Conservation (phyloP, 805 yeast genomes). For the Torulaspora quercuum region DNA sequence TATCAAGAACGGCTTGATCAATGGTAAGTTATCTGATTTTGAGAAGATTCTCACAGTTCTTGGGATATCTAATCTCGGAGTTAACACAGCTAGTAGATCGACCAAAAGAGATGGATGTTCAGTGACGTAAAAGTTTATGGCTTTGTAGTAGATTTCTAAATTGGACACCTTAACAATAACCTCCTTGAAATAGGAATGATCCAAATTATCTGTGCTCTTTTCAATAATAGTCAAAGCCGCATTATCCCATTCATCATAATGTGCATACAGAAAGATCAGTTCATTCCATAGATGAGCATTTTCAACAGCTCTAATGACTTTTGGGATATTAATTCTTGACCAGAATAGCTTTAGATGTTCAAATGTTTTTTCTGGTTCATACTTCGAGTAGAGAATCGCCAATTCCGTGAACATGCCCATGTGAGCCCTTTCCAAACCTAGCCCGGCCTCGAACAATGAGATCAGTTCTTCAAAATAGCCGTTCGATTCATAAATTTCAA, state of each 20-base stretch:
- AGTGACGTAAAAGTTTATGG: slow-evolving; percentile 87
- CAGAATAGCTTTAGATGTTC: slow-evolving; percentile 96
- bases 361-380: slow-evolving; percentile 84
- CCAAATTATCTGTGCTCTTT: slow-evolving; percentile 87
- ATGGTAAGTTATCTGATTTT: slow-evolving; percentile 92
- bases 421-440: slow-evolving; percentile 96
- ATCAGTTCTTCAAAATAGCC: slow-evolving; percentile 92
- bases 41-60: slow-evolving; percentile 93
- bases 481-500: slow-evolving; percentile 76
- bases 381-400: slow-evolving; percentile 86
- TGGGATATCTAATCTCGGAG: slow-evolving; percentile 89
- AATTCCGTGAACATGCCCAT: slow-evolving; percentile 99
- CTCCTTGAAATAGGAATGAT: slow-evolving; percentile 91
- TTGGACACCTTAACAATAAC: slow-evolving; percentile 91
- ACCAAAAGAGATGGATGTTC: slow-evolving; percentile 89
- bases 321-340: slow-evolving; percentile 97
- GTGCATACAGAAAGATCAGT: slow-evolving; percentile 91
- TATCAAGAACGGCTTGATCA: slow-evolving; percentile 91
- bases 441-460: slow-evolving; percentile 89
- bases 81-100: slow-evolving; percentile 77
- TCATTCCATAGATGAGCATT: slow-evolving; percentile 95
- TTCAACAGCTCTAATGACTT: slow-evolving; percentile 91
- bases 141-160: slow-evolving; percentile 94
- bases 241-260: slow-evolving; percentile 98
- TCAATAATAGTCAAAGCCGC: slow-evolving; percentile 97